phyloP scores from a whole-genome alignment of 202 grass and related monocot genomes.

The Zizania palustris region DNA sequence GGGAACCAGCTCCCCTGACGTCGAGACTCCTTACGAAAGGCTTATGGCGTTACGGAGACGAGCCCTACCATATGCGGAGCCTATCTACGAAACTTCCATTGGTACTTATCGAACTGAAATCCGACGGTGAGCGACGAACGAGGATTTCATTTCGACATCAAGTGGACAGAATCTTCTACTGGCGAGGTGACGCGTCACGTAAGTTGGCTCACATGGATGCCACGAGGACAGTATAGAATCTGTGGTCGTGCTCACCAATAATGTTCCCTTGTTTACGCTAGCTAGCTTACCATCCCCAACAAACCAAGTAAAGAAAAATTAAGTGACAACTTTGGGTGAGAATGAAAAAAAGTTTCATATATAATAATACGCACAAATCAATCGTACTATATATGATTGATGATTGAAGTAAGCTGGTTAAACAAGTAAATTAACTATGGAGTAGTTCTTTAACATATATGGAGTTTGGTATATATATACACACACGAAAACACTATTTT shows the following conservation, averaged over 20 bases:
- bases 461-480: too few relatives aligned
- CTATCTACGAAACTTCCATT: too few relatives aligned
- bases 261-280: slow-evolving; percentile 17
- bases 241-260: slow-evolving; percentile 7
- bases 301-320: not conserved
- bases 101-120: too few relatives aligned
- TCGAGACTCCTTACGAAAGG: too few relatives aligned
- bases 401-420: not conserved
- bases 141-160: too few relatives aligned
- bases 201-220: too few relatives aligned
- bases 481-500: too few relatives aligned
- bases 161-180: not conserved
- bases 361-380: not conserved
- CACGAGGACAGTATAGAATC: not conserved
- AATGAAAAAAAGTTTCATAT: not conserved
- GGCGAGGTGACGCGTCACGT: not conserved
- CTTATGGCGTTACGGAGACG: too few relatives aligned
- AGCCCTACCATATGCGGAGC: too few relatives aligned
- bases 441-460: not conserved
- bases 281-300: slow-evolving; percentile 11
- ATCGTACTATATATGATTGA: not conserved
- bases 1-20: too few relatives aligned
- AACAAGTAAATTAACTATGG: not conserved
- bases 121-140: too few relatives aligned
- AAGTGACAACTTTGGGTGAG: not conserved